Percentiles rank a stretch among this genome's conserved stretches.
phyloP scores from a whole-genome alignment of 176 grass and related monocot species.

The Triticum timopheevii region DNA sequence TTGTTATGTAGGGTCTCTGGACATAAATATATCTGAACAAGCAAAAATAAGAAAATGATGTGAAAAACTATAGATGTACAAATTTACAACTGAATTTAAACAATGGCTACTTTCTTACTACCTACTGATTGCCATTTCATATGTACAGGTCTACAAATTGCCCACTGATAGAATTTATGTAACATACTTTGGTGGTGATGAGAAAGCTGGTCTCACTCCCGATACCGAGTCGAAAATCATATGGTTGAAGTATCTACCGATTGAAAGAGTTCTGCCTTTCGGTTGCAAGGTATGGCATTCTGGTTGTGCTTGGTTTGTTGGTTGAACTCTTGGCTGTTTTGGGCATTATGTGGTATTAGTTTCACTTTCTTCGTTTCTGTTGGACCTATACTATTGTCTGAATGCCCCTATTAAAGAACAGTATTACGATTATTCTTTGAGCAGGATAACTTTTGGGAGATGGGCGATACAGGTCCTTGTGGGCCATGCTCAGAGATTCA shows the following conservation, averaged over 20 bases:
- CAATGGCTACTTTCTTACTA: not conserved
- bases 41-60: not conserved
- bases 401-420: not conserved
- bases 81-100: not conserved
- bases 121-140: conserved; percentile 29
- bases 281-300: conserved; percentile 87
- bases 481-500: conserved; percentile 96
- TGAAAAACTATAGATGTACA: not conserved
- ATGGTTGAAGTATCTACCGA: conserved; percentile 74
- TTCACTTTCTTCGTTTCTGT: not conserved
- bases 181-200: conserved; percentile 64
- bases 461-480: conserved; percentile 94
- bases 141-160: conserved; percentile 73
- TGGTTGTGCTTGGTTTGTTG: not conserved
- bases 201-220: conserved; percentile 57
- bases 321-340: not conserved
- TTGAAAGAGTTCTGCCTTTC: conserved; percentile 78
- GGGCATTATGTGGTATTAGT: not conserved
- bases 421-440: conserved; percentile 6
- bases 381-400: not conserved
- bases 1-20: not conserved
- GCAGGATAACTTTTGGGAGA: conserved; percentile 97
- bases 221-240: conserved; percentile 65
- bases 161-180: conserved; percentile 58
- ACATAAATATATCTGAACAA: not conserved